phyloP scores from a whole-genome alignment of 345 rosid genomes.

The Linum lewisii region DNA sequence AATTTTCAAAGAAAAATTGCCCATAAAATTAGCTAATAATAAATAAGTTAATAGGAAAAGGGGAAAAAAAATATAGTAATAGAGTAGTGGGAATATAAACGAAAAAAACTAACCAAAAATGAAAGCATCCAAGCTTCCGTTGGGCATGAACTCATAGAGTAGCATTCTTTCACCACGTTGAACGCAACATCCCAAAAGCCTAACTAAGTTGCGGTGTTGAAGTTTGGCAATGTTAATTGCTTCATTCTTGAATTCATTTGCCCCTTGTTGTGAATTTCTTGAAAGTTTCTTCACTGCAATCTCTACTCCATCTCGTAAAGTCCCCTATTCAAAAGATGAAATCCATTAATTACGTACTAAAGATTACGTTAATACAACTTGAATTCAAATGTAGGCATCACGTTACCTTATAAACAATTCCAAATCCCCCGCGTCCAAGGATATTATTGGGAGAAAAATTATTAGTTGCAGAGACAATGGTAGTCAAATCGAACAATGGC shows the following conservation, averaged over 20 bases:
- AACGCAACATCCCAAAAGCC: constrained; percentile 1
- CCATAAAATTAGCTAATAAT: no score
- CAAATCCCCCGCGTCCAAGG: neutral
- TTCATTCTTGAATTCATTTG: neutral
- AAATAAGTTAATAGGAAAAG: no score
- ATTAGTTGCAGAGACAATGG: neutral
- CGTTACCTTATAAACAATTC: constrained; percentile 2
- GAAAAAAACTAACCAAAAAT: neutral
- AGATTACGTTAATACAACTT: neutral
- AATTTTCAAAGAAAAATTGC: no score
- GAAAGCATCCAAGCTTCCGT: constrained; percentile 1
- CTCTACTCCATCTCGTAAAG: neutral
- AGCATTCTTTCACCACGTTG: neutral
- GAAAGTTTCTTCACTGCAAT: neutral
- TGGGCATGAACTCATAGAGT: constrained; percentile 3
- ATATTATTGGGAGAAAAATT: neutral
- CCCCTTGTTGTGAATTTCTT: neutral
- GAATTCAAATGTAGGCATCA: neutral
- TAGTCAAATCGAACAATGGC: neutral
- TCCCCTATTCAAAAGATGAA: neutral
- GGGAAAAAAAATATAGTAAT: neutral
- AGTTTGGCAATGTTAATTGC: neutral
- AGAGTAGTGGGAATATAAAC: neutral
- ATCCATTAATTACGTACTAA: no score
- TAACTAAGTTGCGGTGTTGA: neutral